Evolutionary conservation across 2,329 filamentous ascomycete genomes (phyloP), one percentile per base, ranked within the genome.

Genomic region (Xylaria sp.): DNA sequence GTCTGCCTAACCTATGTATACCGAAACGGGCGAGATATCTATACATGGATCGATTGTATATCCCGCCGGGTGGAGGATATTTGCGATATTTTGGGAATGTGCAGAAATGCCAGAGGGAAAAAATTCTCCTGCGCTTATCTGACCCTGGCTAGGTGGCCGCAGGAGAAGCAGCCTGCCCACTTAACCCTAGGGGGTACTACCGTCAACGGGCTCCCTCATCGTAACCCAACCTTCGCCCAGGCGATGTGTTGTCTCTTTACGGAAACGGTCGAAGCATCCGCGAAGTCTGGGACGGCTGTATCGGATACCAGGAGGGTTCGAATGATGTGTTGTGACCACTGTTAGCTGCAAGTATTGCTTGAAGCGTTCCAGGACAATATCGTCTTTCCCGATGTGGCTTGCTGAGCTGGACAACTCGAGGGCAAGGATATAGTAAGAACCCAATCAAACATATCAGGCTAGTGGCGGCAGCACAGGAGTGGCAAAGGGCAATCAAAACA

Each of bases 311-410:
- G 57, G 54, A 57, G 60, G 56, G 50, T 50, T 62, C 51, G 58
- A 64, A 57, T 55, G 60, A 61, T 63, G 53, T 60, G 57, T 60
- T 66, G 58, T 66, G 59, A 60, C 59, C 51, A 54, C 43, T 65
- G 60, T 64, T 66, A 56, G 63, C 66, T 68, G 63, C 65, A 69
- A 63, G 60, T 60, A 59, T 47, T 55, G 57, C 39, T 52, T 52
- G 52, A 44, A 52, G 48, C 57, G 59, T 53, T 49, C 65, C 52
- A 54, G 44, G 50, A 55, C 42, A 59, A 59, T 55, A 63, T 59
- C 56, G 51, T 61, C 54, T 66, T 57, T 61, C 58, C 64, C 64
- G 62, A 67, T 64, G 64, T 68, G 66, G 66, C 64, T 67, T 67
- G 63, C 59, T 65, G 61, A 61, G 56, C 60, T 63, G 64, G 63